Percentiles rank a stretch among this genome's conserved stretches.
These are phyloP conservation scores for Hordeum pubiflorum DNA, from an alignment of 202 grass and related monocot genomes.

Conservation along the genomic window DNA sequence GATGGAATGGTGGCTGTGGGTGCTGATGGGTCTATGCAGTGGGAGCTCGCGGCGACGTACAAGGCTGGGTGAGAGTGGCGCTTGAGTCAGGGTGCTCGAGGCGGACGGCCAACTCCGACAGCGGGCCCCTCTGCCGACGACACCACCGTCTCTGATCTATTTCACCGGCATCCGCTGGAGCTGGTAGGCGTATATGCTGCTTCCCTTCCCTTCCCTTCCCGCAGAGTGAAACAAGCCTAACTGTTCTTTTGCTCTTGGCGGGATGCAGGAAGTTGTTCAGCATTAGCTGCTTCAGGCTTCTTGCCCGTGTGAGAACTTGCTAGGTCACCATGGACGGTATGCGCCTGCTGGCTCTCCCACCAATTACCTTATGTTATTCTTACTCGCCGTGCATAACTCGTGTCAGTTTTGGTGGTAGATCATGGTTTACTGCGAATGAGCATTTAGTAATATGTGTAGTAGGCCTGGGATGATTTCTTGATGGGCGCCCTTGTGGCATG, in stretches of 20 bases:
- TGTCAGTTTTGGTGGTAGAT: slow-evolving; percentile 9
- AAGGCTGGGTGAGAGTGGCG: slow-evolving; percentile 56
- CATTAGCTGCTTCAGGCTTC: background rate
- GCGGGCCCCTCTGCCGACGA: slow-evolving; percentile 47
- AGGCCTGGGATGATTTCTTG: background rate
- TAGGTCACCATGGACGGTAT: slow-evolving; percentile 43
- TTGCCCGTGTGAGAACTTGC: background rate
- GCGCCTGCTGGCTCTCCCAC: background rate
- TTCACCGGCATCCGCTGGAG: background rate
- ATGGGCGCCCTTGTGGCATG: background rate
- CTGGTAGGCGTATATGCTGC: background rate
- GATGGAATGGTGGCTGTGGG: slow-evolving; percentile 11
- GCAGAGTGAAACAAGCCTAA: background rate
- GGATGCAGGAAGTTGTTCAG: slow-evolving; percentile 8
- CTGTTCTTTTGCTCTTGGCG: background rate
- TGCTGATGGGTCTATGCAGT: slow-evolving; percentile 23
- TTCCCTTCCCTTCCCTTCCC: background rate
- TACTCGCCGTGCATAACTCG: background rate
- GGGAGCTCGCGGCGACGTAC: slow-evolving; percentile 58
- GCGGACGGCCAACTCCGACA: slow-evolving; percentile 42
- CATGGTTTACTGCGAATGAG: background rate
- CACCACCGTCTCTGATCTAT: background rate
- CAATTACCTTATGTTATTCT: background rate
- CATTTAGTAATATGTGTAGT: background rate
- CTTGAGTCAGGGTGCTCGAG: slow-evolving; percentile 56